A percentile compares a stretch with the other conserved stretches of the same genome.
phyloP scores from a whole-genome alignment of 441 rosid species.

The Populus hybrid region DNA sequence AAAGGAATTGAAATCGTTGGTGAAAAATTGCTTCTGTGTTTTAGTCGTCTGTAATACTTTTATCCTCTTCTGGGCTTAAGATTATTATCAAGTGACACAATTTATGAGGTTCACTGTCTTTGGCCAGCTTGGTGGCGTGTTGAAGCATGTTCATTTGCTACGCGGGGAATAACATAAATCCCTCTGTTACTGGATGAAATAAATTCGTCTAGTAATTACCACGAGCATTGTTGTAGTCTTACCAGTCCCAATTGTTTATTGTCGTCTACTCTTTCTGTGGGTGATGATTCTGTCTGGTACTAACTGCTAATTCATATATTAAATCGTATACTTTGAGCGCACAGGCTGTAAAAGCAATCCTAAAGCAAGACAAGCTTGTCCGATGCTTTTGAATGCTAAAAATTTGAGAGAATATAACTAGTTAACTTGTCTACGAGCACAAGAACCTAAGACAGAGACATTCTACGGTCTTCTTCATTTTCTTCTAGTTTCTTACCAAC shows the following conservation, averaged over 20 bases:
- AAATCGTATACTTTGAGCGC: slow-evolving; percentile 24
- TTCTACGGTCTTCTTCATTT: slow-evolving; percentile 44
- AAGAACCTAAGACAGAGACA: slow-evolving; percentile 43
- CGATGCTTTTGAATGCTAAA: slow-evolving; percentile 46
- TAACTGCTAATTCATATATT: slow-evolving; percentile 18
- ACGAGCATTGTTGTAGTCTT: background rate
- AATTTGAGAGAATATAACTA: slow-evolving; percentile 44
- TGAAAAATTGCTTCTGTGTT: background rate
- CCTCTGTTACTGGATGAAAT: background rate
- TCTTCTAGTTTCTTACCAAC: slow-evolving; percentile 35
- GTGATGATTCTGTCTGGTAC: background rate
- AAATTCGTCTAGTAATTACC: background rate
- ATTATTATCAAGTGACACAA: background rate
- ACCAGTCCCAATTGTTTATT: background rate
- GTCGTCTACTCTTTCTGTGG: background rate
- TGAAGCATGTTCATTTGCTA: background rate
- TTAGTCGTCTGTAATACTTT: background rate
- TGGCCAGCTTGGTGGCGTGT: background rate
- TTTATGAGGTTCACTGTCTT: background rate
- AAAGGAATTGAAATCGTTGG: background rate
- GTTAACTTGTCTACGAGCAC: slow-evolving; percentile 49
- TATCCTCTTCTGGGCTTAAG: background rate
- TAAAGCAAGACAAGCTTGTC: slow-evolving; percentile 28
- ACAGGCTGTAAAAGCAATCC: slow-evolving; percentile 23
- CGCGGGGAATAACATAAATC: background rate